Percentiles rank a stretch among this genome's conserved stretches.
These are phyloP conservation scores for Thyridium curvatum DNA, from an alignment of 2,329 filamentous ascomycete genomes.

Conservation along the genomic window DNA sequence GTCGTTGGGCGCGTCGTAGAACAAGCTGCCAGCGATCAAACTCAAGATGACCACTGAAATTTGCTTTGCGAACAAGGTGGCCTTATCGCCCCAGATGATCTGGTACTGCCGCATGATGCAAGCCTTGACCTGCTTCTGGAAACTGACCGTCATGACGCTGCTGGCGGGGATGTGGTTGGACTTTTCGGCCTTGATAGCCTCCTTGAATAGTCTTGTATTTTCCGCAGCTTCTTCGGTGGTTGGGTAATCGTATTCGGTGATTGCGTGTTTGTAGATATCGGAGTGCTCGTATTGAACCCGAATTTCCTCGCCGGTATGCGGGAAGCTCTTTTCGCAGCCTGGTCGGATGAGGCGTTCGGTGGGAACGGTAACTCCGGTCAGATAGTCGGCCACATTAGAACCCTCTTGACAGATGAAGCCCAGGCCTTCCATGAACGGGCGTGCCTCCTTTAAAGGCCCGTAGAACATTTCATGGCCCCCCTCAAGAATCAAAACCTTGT, in stretches of 20 bases:
- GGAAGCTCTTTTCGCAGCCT: constrained; percentile 45
- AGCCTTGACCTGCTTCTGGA: constrained; percentile 62
- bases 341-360: constrained; percentile 63
- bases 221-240: too few species aligned
- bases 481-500: constrained; percentile 73
- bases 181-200: too few species aligned
- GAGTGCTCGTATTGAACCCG: too few species aligned
- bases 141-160: constrained; percentile 75
- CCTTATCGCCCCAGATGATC: constrained; percentile 70
- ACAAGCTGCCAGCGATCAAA: constrained; percentile 72
- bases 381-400: constrained; percentile 70
- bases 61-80: constrained; percentile 70
- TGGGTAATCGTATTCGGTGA: too few species aligned
- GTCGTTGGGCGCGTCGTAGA: constrained; percentile 57
- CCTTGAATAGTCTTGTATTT: too few species aligned
- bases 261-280: too few species aligned
- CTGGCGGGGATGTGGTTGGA: too few species aligned
- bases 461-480: constrained; percentile 56
- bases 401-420: constrained; percentile 54
- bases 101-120: constrained; percentile 70
- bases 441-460: constrained; percentile 54
- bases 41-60: constrained; percentile 70
- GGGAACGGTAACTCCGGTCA: constrained; percentile 70
- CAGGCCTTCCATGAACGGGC: constrained; percentile 59
- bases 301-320: too few species aligned